These are phyloP conservation scores for Pleurotus cornucopiae DNA, from an alignment of 768 basidiomycete species.

Conservation along the genomic window DNA sequence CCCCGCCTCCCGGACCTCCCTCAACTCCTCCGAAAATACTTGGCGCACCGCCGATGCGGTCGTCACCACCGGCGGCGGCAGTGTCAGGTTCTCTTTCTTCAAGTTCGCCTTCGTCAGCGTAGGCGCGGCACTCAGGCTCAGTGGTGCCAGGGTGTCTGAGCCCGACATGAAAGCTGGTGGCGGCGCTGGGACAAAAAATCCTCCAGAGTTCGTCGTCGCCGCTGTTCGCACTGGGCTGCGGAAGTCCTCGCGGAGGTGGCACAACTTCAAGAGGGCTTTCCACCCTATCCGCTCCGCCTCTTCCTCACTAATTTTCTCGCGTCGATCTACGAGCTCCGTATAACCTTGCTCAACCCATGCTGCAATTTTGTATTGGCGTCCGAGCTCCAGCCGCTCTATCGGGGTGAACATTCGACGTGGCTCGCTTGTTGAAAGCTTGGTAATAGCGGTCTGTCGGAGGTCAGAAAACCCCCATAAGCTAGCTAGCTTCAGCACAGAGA, in stretches of 20 bases:
- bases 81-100: no score
- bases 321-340: background rate
- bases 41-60: background rate
- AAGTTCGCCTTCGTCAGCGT: no score
- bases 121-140: no score
- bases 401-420: no score
- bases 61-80: no score
- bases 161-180: no score
- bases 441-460: background rate
- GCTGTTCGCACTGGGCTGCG: no score
- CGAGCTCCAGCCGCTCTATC: background rate
- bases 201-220: no score
- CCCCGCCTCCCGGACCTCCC: background rate
- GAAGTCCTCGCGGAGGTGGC: background rate
- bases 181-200: no score
- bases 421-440: background rate
- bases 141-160: no score
- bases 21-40: background rate
- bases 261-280: background rate
- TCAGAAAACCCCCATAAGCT: constrained; percentile 4
- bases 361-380: background rate
- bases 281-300: constrained; percentile 1
- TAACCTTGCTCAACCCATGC: background rate
- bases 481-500: background rate
- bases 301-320: background rate